Base-by-base conservation (phyloP, 768 basidiomycete genomes). In the Amanita pallidorosea region DNA sequence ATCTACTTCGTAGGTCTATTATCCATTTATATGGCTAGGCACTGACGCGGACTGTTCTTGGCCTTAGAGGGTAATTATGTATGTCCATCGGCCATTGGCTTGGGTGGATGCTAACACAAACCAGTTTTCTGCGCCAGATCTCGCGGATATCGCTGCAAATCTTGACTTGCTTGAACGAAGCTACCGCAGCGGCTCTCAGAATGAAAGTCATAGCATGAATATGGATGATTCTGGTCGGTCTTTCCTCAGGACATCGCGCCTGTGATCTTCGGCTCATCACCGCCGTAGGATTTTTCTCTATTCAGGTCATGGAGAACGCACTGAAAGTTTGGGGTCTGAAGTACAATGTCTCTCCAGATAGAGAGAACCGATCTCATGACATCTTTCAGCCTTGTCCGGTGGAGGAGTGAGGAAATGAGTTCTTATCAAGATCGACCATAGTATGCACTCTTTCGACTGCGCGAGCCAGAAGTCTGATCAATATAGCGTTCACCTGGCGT, bases 151-250 rank as follows among this genome's bases (percentile, higher is more conserved):
- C 57, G 89, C 86, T 9, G 70, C 65, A n/a, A 70, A 71, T 52
- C 65, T 92, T 7, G 89, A 91, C 62, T 58, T 63, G 5, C 70
- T 87, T 8, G 89, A 91, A 60, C 69, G 69, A 51, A 70, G 71
- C 50, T 83, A 81, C 55, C 44, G 37, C n/a, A 5, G 72, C 80
- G 51, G 70, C 73, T 45, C 68, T 63, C 42, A 72, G 71, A 61
- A 57, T 64, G 31, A 69, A 66, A 25, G 67, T 37, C 83, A 83
- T 66, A 84, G 85, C 66, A 71, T 75, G 53, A 96, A 96, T 61
- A 89, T 93, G 86, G 92, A 96, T 57, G 92, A 94, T 63, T 90
- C 89, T 23, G 92, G 90, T 81, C 54, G 31, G 59, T 50, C 18
- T 37, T 44, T 45, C n/a, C n/a, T 43, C 5, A 18, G 41, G 43